Evolutionary conservation across 192 early-diverging fungal species (phyloP).

Genomic region (Backusella liffmaniae): DNA sequence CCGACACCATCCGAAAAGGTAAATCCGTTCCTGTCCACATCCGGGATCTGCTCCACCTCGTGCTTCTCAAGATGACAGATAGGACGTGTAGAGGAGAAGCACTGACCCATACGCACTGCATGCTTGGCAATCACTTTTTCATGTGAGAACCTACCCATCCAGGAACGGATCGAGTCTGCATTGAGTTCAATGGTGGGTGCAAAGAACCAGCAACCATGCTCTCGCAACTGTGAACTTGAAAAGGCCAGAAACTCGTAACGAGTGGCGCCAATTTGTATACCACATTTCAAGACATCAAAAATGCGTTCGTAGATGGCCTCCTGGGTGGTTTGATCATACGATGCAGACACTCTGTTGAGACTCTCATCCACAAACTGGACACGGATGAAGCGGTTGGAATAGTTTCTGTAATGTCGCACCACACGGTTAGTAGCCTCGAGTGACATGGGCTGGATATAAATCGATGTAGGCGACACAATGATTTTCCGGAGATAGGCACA

Average conservation of each 20-base stretch:
- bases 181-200: slow-evolving; percentile 42
- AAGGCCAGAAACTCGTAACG: slow-evolving; percentile 64
- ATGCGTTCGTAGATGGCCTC: slow-evolving; percentile 54
- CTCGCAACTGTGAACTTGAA: slow-evolving; percentile 61
- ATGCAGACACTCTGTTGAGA: slow-evolving; percentile 34
- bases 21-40: slow-evolving; percentile 57
- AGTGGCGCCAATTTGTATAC: slow-evolving; percentile 53
- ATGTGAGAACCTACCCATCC: slow-evolving; percentile 72
- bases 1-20: slow-evolving; percentile 79
- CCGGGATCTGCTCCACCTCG: slow-evolving; percentile 48
- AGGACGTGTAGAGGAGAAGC: slow-evolving; percentile 66
- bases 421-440: slow-evolving; percentile 76
- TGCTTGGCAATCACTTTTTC: slow-evolving; percentile 67
- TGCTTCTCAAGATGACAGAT: slow-evolving; percentile 38
- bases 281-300: slow-evolving; percentile 41
- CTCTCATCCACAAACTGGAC: slow-evolving; percentile 72
- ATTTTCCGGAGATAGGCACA: slow-evolving; percentile 53
- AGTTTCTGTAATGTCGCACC: slow-evolving; percentile 53
- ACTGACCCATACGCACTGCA: slow-evolving; percentile 71
- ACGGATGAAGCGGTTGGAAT: slow-evolving; percentile 61
- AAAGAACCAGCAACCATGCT: slow-evolving; percentile 75
- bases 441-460: slow-evolving; percentile 61
- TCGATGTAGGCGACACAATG: slow-evolving; percentile 65
- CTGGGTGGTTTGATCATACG: slow-evolving; percentile 21
- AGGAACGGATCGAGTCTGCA: slow-evolving; percentile 50